Percentiles rank a stretch among this genome's conserved stretches.
phyloP scores from a whole-genome alignment of 768 basidiomycete genomes.

The Phanerochaete sordida region DNA sequence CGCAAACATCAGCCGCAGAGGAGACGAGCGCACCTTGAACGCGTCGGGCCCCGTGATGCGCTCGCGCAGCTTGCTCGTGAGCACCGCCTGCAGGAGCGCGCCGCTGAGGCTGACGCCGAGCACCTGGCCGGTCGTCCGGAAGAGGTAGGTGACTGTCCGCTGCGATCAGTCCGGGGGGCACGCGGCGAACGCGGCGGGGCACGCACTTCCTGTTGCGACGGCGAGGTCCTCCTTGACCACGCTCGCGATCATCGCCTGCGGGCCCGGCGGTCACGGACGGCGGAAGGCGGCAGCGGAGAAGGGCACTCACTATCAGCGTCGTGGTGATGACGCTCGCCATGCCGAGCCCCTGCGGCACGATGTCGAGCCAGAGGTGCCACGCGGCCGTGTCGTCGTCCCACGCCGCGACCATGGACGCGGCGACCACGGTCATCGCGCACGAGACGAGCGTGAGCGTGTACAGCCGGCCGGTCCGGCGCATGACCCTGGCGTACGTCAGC shows the following conservation, averaged over 20 bases:
- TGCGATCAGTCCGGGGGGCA: neutral
- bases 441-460: conserved; percentile 71
- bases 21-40: conserved; percentile 52
- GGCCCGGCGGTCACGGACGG: neutral
- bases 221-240: conserved; percentile 81
- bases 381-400: conserved; percentile 65
- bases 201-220: conserved; percentile 86
- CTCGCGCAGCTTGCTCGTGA: conserved; percentile 63
- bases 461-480: conserved; percentile 84
- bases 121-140: conserved; percentile 93
- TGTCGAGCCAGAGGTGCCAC: conserved; percentile 72
- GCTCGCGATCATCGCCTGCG: conserved; percentile 81
- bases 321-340: conserved; percentile 84
- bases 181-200: neutral
- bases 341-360: conserved; percentile 80
- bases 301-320: conserved; percentile 68
- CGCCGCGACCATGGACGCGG: conserved; percentile 53
- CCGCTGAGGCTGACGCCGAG: conserved; percentile 89
- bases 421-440: conserved; percentile 54
- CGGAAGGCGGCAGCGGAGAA: neutral
- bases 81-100: conserved; percentile 76
- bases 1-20: no score
- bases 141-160: conserved; percentile 80
- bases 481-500: conserved; percentile 49
- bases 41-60: conserved; percentile 78